Evolutionary conservation across 805 yeast genomes (phyloP), one percentile per base, ranked within the genome.

Genomic region (Teunomyces barrocoloradensis): DNA sequence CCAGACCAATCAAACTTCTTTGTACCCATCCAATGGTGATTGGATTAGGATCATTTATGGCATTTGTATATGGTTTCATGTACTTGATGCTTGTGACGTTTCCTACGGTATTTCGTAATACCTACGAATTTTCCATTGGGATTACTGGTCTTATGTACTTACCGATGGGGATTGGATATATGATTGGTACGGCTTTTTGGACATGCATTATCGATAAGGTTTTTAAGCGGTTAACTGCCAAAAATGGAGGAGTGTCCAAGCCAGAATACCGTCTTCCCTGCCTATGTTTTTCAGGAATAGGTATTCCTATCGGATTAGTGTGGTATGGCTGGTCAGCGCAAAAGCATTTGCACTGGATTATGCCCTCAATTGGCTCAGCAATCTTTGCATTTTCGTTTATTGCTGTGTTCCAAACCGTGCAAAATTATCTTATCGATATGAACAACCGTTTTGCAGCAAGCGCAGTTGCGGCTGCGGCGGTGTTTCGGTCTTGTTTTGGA

Each of bases 321-420:
- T 61, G 70, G 64, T 70, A 64, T 50, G 75, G 75, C 13, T 70
- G 75, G 74, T 64, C 71, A 9, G 73, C 65, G 9, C 58, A 70
- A 44, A 56, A 55, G 33, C 55, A 66, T 48, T 50, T 68, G 12
- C 73, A 61, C 46, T 70, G 75, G 75, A 65, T 69, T 18, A 63
- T 68, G 61, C 72, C 75, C 3, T 58, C 63, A 18, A 53, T 69
- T 23, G 75, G 74, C 1, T 53, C 67, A 10, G 73, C 59, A 0
- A 60, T 70, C 13, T 70, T 69, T 57, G 68, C 71, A 2, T 67
- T 69, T 50, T 64, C 68, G 1, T 56, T 70, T 25, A 65, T 69
- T 18, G 64, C 69, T 35, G 74, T 65, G 5, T 70, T 70, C 53
- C 74, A 68, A 50, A 54, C 68, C 1, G 63, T 65, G 35, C 75